phyloP scores from a whole-genome alignment of 257 asterid species.

The Craterostigma plantagineum region DNA sequence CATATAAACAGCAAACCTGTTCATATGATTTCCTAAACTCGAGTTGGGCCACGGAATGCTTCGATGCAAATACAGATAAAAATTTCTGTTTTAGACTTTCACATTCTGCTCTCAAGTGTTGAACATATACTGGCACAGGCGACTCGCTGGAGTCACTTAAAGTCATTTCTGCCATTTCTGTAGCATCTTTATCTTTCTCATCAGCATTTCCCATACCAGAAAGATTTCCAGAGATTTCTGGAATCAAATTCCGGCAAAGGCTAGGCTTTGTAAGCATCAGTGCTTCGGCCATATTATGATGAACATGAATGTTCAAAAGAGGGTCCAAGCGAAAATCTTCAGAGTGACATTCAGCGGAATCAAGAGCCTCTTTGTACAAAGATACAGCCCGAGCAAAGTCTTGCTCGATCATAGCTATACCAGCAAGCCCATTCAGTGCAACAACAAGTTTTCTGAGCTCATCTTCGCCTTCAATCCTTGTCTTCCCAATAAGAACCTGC shows the following conservation, averaged over 20 bases:
- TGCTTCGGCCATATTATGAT: slow-evolving; percentile 75
- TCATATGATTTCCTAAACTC: slow-evolving; percentile 63
- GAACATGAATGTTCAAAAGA: slow-evolving; percentile 75
- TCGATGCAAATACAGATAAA: slow-evolving; percentile 48
- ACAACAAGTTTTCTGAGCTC: slow-evolving; percentile 77
- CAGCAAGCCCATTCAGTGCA: slow-evolving; percentile 90
- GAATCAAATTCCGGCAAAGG: too few relatives aligned
- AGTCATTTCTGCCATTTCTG: slow-evolving; percentile 5
- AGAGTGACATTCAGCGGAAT: slow-evolving; percentile 52
- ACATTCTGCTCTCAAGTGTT: slow-evolving; percentile 28
- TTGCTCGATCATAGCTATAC: slow-evolving; percentile 73
- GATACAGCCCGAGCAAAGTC: slow-evolving; percentile 55
- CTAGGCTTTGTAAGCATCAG: slow-evolving; percentile 23
- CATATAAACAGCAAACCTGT: slow-evolving; percentile 45
- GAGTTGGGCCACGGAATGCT: slow-evolving; percentile 49
- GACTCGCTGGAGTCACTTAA: slow-evolving; percentile 11
- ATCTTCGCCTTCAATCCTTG: slow-evolving; percentile 93
- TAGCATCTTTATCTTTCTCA: slow-evolving; percentile 16
- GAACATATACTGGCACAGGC: slow-evolving; percentile 18
- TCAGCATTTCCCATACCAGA: slow-evolving; percentile 14
- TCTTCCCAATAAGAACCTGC: slow-evolving; percentile 87
- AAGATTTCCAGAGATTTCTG: too few relatives aligned
- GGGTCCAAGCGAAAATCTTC: slow-evolving; percentile 91
- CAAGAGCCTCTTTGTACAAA: slow-evolving; percentile 66
- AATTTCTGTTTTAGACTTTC: slow-evolving; percentile 55